Evolutionary conservation across 2,329 filamentous ascomycete species (phyloP).

Genomic region (Ophiostoma sp.): DNA sequence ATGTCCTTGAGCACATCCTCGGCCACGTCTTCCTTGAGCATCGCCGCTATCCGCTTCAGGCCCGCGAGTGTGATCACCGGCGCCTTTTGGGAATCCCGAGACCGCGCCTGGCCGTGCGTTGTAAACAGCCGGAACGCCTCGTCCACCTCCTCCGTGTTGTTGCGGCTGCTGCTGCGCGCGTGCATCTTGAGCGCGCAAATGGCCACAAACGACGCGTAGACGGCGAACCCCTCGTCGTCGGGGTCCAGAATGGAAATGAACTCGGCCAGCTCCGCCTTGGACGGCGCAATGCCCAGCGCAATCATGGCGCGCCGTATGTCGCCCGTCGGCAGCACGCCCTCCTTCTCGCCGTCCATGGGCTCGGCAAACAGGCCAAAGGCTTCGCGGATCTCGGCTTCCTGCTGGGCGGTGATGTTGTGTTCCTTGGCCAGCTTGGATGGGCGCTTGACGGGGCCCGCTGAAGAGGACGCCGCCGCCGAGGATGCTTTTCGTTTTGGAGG

Average conservation of each 20-base stretch:
- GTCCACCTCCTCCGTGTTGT: constrained; percentile 63
- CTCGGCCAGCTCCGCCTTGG: constrained; percentile 62
- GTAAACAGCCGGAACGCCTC: constrained; percentile 81
- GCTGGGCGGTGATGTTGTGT: constrained; percentile 74
- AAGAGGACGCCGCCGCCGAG: constrained; percentile 29
- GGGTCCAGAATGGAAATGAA: constrained; percentile 81
- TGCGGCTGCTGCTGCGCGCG: constrained; percentile 49
- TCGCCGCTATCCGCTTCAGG: constrained; percentile 69
- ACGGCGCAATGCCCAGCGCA: constrained; percentile 72
- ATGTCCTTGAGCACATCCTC: constrained; percentile 82
- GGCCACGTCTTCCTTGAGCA: constrained; percentile 71
- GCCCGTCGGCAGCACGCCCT: constrained; percentile 61
- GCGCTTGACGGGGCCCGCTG: constrained; percentile 41
- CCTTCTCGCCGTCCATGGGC: constrained; percentile 64
- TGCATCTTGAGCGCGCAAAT: constrained; percentile 84
- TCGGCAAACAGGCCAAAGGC: constrained; percentile 79
- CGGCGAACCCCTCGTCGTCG: constrained; percentile 68
- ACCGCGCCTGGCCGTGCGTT: constrained; percentile 36
- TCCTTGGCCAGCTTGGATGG: constrained; percentile 89
- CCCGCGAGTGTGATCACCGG: constrained; percentile 72
- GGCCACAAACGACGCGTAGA: constrained; percentile 76
- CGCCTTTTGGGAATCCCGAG: constrained; percentile 5
- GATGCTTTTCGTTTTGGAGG: constrained; percentile 50
- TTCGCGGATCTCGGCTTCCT: constrained; percentile 87
- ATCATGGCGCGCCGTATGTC: constrained; percentile 68